A percentile compares a stretch with the other conserved stretches of the same genome.
These are phyloP conservation scores for Pugionium dolabratum DNA, from an alignment of 345 rosid genomes.

Conservation along the genomic window DNA sequence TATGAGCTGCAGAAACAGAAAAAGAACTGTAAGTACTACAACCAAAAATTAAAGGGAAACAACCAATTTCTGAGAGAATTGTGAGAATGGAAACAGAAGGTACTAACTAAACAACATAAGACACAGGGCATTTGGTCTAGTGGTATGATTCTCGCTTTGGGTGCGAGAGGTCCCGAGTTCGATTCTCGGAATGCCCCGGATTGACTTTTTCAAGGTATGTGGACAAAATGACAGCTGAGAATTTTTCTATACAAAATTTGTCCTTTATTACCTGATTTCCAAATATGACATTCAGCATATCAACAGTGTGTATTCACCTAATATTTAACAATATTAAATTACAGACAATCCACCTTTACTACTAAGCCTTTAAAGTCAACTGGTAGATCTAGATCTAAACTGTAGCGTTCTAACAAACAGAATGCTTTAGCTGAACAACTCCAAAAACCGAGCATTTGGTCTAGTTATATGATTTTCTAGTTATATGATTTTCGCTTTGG, in stretches of 20 bases:
- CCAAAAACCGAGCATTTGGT: slow-evolving; percentile 54
- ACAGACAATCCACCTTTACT: not conserved
- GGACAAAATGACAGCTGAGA: too few relatives aligned
- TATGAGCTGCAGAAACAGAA: too few relatives aligned
- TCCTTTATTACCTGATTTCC: slow-evolving; percentile 11
- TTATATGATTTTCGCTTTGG: slow-evolving; percentile 77
- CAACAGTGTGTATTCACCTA: not conserved
- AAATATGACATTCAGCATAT: not conserved
- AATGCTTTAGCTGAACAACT: not conserved
- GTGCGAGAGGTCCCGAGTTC: slow-evolving; percentile 77
- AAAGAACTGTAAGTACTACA: too few relatives aligned
- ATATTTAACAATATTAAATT: slow-evolving; percentile 4
- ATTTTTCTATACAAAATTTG: not conserved
- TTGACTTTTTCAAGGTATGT: not conserved
- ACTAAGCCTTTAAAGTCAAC: slow-evolving; percentile 12
- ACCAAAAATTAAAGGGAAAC: too few relatives aligned
- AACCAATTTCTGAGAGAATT: too few relatives aligned
- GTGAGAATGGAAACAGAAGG: too few relatives aligned
- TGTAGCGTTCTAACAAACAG: not conserved
- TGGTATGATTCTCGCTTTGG: slow-evolving; percentile 38
- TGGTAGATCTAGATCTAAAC: not conserved
- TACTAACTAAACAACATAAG: not conserved
- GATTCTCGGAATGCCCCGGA: slow-evolving; percentile 38
- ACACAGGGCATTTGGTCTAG: slow-evolving; percentile 41
- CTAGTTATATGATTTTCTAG: slow-evolving; percentile 47